These are phyloP conservation scores for Peronospora belbahrii DNA, from an alignment of 352 stramenopile species.

Conservation along the genomic window DNA sequence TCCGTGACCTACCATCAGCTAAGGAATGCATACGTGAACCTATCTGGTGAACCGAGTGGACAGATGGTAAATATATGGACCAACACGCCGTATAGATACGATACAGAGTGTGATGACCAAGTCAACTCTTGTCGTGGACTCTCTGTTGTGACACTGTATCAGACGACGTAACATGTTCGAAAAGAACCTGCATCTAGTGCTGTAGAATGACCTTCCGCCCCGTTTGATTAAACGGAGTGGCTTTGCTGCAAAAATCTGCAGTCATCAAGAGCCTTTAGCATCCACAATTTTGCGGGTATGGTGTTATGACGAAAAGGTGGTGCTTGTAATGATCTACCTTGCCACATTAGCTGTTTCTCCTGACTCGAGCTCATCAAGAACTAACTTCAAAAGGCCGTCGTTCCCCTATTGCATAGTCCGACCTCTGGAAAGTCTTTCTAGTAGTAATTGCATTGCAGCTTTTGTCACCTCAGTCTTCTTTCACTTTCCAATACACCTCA, in stretches of 20 bases:
- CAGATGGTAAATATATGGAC: constrained; percentile 2
- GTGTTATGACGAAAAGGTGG: background rate
- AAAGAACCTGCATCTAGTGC: constrained; percentile 9
- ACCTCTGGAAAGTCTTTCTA: background rate
- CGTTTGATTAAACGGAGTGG: constrained; percentile 10
- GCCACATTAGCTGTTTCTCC: constrained; percentile 6
- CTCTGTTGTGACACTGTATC: background rate
- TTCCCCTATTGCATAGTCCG: constrained; percentile 3
- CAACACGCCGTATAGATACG: constrained; percentile 1
- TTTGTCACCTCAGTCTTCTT: constrained; percentile 4
- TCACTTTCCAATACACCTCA: constrained; percentile 23
- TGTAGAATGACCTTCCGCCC: constrained; percentile 7
- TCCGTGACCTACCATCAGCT: background rate
- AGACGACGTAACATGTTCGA: background rate
- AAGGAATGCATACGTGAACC: background rate
- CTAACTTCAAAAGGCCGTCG: background rate
- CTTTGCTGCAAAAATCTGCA: background rate
- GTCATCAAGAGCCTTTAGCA: constrained; percentile 4
- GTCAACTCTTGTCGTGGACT: constrained; percentile 6
- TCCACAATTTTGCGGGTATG: constrained; percentile 16
- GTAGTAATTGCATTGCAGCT: background rate
- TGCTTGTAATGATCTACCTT: background rate
- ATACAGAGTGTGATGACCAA: background rate
- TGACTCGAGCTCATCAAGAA: constrained; percentile 9
- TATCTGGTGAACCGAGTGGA: constrained; percentile 2